phyloP scores from a whole-genome alignment of 1,139 yeast species.

The Hansenula sp. region DNA sequence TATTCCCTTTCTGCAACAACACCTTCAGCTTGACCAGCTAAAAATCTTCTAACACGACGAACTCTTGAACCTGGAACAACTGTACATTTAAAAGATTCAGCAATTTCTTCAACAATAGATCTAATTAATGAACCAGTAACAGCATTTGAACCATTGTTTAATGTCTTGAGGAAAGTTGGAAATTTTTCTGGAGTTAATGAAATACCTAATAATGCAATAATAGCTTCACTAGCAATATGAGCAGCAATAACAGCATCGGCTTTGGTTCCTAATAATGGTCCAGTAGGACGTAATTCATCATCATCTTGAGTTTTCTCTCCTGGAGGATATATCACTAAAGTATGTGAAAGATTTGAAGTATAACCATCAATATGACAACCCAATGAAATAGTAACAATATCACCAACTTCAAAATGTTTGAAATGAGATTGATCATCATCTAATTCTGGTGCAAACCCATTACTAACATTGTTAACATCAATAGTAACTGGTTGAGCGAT shows the following conservation, averaged over 20 bases:
- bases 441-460: constrained; percentile 84
- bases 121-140: constrained; percentile 71
- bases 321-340: constrained; percentile 76
- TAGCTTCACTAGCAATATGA: constrained; percentile 83
- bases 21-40: constrained; percentile 94
- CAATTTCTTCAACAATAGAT: constrained; percentile 73
- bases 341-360: constrained; percentile 82
- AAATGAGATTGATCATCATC: constrained; percentile 44
- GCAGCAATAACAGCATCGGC: constrained; percentile 92
- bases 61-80: constrained; percentile 92
- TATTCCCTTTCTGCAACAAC: constrained; percentile 87
- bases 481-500: constrained; percentile 88
- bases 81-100: constrained; percentile 71
- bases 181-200: constrained; percentile 71
- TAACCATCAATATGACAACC: constrained; percentile 96
- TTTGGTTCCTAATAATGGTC: constrained; percentile 76
- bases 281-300: constrained; percentile 46
- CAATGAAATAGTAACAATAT: constrained; percentile 73
- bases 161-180: constrained; percentile 39
- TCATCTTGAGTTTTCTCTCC: constrained; percentile 29
- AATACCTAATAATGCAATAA: constrained; percentile 69
- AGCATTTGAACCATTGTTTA: constrained; percentile 23
- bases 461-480: constrained; percentile 73
- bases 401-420: constrained; percentile 62
- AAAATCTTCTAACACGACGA: constrained; percentile 84